Percentiles rank a stretch among this genome's conserved stretches.
These are phyloP conservation scores for Acephala macrosclerotiorum DNA, from an alignment of 2,329 filamentous ascomycete species.

Conservation along the genomic window DNA sequence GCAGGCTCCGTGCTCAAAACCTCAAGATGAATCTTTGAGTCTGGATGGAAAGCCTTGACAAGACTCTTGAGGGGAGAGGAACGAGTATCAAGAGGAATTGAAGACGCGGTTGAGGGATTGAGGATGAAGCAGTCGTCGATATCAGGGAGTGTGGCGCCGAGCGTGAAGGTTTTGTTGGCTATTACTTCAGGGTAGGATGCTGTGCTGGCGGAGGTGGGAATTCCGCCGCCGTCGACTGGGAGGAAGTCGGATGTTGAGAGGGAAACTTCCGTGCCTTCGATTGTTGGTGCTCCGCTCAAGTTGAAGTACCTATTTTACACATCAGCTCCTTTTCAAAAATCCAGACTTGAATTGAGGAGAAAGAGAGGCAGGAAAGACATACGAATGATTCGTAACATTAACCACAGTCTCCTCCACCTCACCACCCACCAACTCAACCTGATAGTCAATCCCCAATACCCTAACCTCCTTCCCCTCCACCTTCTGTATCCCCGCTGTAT, in stretches of 20 bases:
- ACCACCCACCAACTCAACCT: conserved; percentile 76
- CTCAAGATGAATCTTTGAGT: conserved; percentile 80
- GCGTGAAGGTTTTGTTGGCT: conserved; percentile 70
- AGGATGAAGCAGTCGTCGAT: conserved; percentile 93
- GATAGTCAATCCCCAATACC: conserved; percentile 86
- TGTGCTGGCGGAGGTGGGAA: conserved; percentile 72
- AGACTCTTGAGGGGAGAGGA: conserved; percentile 68
- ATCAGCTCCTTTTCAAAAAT: neutral
- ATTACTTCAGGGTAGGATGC: conserved; percentile 68
- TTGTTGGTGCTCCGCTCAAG: conserved; percentile 61
- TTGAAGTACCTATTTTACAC: conserved; percentile 65
- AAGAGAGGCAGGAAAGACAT: conserved; percentile 46
- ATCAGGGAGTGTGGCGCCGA: conserved; percentile 71
- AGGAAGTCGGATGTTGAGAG: conserved; percentile 71
- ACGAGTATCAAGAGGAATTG: conserved; percentile 58
- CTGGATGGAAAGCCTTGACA: conserved; percentile 76
- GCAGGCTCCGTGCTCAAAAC: conserved; percentile 91
- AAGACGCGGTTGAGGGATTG: conserved; percentile 46
- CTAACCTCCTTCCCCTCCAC: conserved; percentile 67
- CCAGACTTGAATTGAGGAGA: neutral
- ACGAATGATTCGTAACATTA: conserved; percentile 97
- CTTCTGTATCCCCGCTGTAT: conserved; percentile 75
- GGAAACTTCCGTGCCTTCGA: conserved; percentile 67
- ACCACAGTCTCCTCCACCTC: conserved; percentile 86
- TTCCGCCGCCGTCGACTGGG: conserved; percentile 74